These are phyloP conservation scores for Gnomoniopsis smithogilvyi DNA, from an alignment of 2,329 filamentous ascomycete genomes.

Conservation along the genomic window DNA sequence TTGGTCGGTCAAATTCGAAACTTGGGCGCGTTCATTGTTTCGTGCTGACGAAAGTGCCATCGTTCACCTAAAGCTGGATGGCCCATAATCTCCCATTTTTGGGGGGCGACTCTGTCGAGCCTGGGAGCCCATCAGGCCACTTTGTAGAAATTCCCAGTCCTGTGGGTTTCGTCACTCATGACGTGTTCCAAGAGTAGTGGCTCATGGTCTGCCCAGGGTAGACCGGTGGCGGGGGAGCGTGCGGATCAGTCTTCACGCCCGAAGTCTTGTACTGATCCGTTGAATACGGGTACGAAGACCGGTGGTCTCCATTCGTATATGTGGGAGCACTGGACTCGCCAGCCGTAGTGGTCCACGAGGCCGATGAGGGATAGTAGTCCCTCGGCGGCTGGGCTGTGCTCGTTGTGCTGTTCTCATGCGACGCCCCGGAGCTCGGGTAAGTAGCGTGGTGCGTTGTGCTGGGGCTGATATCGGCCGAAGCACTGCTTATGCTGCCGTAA, in stretches of 20 bases:
- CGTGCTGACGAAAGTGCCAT: neutral
- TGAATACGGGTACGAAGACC: slow-evolving; percentile 38
- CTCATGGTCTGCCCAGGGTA: slow-evolving; percentile 43
- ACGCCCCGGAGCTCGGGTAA: slow-evolving; percentile 12
- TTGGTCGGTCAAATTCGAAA: neutral
- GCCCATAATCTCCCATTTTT: no score
- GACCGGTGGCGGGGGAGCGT: slow-evolving; percentile 35
- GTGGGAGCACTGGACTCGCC: slow-evolving; percentile 41
- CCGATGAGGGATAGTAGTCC: slow-evolving; percentile 53
- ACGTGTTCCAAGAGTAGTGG: slow-evolving; percentile 57
- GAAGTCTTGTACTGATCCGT: slow-evolving; percentile 48
- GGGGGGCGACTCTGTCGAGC: no score
- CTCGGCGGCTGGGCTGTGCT: slow-evolving; percentile 32
- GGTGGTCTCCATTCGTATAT: slow-evolving; percentile 43
- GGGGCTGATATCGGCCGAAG: slow-evolving; percentile 32
- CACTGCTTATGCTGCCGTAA: slow-evolving; percentile 33
- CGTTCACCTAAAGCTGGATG: neutral
- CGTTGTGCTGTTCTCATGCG: slow-evolving; percentile 16
- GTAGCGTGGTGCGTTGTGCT: slow-evolving; percentile 28
- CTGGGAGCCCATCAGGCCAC: neutral
- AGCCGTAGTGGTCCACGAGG: slow-evolving; percentile 50
- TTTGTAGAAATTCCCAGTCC: neutral
- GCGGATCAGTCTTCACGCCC: slow-evolving; percentile 30
- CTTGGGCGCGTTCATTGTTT: neutral
- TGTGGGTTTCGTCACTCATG: slow-evolving; percentile 25